Percentiles rank a stretch among this genome's conserved stretches.
Conservation (phyloP, 345 rosid species). For the Gossypium longicalyx region DNA sequence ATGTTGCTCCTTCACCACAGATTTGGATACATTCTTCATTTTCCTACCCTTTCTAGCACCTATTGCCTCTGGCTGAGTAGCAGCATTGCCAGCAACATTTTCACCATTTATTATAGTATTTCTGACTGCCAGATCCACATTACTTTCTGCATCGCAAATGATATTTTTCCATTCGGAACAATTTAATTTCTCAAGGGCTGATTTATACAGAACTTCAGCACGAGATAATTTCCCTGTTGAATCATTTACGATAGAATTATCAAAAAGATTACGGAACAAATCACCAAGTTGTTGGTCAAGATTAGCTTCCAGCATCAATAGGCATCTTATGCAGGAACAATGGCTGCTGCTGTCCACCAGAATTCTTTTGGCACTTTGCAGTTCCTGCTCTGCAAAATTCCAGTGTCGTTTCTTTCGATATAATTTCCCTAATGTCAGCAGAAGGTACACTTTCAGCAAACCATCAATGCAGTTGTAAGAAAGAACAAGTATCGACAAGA, state of each 20-base stretch:
- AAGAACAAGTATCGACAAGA: constrained; percentile 1
- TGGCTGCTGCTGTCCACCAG: constrained; percentile 27
- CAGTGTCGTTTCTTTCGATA: constrained; percentile 56
- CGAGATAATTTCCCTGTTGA: constrained; percentile 38
- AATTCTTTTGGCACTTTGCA: constrained; percentile 51
- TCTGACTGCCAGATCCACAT: constrained; percentile 18
- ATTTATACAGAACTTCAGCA: constrained; percentile 58
- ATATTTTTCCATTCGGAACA: constrained; percentile 55
- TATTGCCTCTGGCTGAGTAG: constrained; percentile 16
- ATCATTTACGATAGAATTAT: constrained; percentile 19
- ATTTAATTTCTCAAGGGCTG: constrained; percentile 58
- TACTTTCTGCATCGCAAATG: constrained; percentile 32
- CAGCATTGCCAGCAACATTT: constrained; percentile 20
- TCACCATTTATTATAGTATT: constrained; percentile 15
- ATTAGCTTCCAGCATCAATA: constrained; percentile 53
- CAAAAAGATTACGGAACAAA: constrained; percentile 41
- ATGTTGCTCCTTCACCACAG: constrained; percentile 37
- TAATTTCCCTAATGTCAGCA: constrained; percentile 47
- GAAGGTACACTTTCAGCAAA: constrained; percentile 12
- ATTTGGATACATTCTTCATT: constrained; percentile 31
- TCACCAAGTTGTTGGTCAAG: constrained; percentile 71
- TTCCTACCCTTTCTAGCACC: constrained; percentile 45
- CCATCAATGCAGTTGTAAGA: constrained; percentile 11
- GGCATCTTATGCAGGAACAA: constrained; percentile 63
- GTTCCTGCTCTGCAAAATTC: constrained; percentile 68